Base-by-base conservation (phyloP, 345 rosid species). In the Aurinia saxatilis region DNA sequence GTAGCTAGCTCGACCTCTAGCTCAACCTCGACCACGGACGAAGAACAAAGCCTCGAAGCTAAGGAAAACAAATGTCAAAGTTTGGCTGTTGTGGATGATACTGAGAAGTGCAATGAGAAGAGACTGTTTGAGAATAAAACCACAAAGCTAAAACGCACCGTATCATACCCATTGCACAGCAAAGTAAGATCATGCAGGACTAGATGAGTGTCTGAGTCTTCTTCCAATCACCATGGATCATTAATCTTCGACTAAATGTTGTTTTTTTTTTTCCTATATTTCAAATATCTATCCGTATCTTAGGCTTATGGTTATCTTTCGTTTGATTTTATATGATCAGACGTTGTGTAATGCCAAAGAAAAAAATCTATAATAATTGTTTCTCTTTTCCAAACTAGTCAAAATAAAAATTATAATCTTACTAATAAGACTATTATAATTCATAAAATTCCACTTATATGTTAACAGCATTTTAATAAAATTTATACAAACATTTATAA, bases 171-270 rank as follows among this genome's bases (percentile, higher is more conserved):
- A 11, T 29, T 66, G 39, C 46, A 45, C 15, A 65, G 8, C 38
- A 54, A 42, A 65, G 52, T 52, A 36, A 29, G 46, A 66, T 46
- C 49, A 66, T 55, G 63, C 19, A 47, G 56, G 30, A 55, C 70
- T 15, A 56, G 63, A 47, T 54, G 55, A 65, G 47, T 4, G 25
- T 21, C n/a, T 21, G 25, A n/a, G n/a, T n/a, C 27, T 23, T 65
- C 16, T 42, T 33, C 15, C 18, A 50, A 18, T n/a, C n/a, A 62
- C 46, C 42, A 42, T 45, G 5, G 39, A 57, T n/a, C n/a, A n/a
- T n/a, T n/a, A n/a, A n/a, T n/a, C n/a, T n/a, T n/a, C n/a, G n/a
- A n/a, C n/a, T n/a, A n/a, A n/a, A n/a, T n/a, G n/a, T n/a, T 7
- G 1, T 3, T 56, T 23, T 5, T n/a, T 18, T 50, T 49, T 2